These are phyloP conservation scores for Amanita pallidorosea DNA, from an alignment of 768 basidiomycete species.

Conservation along the genomic window DNA sequence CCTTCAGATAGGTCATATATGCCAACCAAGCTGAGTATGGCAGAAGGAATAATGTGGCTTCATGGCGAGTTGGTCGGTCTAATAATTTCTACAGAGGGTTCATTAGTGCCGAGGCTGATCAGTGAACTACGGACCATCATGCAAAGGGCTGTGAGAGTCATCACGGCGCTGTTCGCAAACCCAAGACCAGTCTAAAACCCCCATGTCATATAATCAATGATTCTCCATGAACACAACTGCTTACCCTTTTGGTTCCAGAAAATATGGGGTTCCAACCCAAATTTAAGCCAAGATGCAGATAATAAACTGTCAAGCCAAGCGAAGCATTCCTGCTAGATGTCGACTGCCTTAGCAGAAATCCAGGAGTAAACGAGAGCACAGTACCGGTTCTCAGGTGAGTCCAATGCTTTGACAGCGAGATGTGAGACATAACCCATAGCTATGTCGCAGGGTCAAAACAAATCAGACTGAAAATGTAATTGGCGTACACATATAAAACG, in stretches of 20 bases:
- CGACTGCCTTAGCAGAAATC: background rate
- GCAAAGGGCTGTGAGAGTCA: conserved; percentile 43
- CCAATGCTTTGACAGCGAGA: conserved; percentile 44
- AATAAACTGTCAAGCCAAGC: conserved; percentile 46
- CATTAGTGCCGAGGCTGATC: background rate
- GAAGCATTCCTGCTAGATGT: conserved; percentile 23
- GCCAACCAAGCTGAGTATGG: conserved; percentile 61
- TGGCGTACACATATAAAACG: conserved; percentile 27
- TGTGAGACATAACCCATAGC: conserved; percentile 64
- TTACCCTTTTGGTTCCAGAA: conserved; percentile 39
- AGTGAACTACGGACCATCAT: conserved; percentile 37
- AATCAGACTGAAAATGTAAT: conserved; percentile 4
- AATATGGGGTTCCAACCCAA: conserved; percentile 55
- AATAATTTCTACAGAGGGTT: conserved; percentile 29
- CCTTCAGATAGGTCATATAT: conserved; percentile 61
- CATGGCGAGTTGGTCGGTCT: conserved; percentile 31
- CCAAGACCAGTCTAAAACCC: conserved; percentile 36
- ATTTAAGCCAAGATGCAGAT: conserved; percentile 49
- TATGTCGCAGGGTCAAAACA: conserved; percentile 9
- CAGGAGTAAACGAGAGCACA: background rate
- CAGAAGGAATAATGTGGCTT: conserved; percentile 45
- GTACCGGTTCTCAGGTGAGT: conserved; percentile 34
- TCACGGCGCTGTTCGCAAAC: conserved; percentile 38
- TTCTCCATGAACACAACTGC: conserved; percentile 1
- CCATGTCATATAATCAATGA: background rate